Conservation (phyloP, 2,329 filamentous ascomycete species). For the Sarocladium strictum region DNA sequence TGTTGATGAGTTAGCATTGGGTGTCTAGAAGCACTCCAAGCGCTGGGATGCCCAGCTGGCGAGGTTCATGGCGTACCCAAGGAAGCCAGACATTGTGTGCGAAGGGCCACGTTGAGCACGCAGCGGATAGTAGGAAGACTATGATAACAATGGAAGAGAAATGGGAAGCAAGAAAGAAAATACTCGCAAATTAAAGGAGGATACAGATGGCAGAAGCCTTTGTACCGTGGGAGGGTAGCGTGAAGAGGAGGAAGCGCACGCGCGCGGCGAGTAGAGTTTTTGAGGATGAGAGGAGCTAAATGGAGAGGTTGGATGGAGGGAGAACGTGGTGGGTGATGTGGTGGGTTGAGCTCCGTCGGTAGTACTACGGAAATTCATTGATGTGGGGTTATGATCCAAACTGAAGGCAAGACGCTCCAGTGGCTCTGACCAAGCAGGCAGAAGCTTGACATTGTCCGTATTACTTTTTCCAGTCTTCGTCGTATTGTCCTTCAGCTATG, state of each 20-base stretch:
- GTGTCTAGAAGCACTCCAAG: constrained; percentile 1
- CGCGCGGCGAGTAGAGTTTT: constrained; percentile 22
- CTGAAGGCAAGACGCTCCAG: neutral
- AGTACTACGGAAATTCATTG: constrained; percentile 10
- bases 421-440: neutral
- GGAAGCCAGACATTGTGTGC: constrained; percentile 51
- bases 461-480: too few relatives aligned
- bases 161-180: constrained; percentile 14
- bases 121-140: constrained; percentile 23
- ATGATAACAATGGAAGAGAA: constrained; percentile 14
- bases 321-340: constrained; percentile 6
- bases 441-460: too few relatives aligned
- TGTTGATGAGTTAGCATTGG: constrained; percentile 27
- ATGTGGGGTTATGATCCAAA: constrained; percentile 14
- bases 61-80: constrained; percentile 42
- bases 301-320: constrained; percentile 8
- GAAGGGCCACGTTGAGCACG: constrained; percentile 35
- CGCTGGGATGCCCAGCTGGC: constrained; percentile 16
- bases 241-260: constrained; percentile 12
- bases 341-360: constrained; percentile 7
- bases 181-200: neutral
- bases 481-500: too few relatives aligned
- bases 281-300: constrained; percentile 17
- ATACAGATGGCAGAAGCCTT: constrained; percentile 14
- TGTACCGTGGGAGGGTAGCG: constrained; percentile 12